Base-by-base conservation (phyloP, 495 filamentous ascomycete species). In the Penicillium maclennaniae region DNA sequence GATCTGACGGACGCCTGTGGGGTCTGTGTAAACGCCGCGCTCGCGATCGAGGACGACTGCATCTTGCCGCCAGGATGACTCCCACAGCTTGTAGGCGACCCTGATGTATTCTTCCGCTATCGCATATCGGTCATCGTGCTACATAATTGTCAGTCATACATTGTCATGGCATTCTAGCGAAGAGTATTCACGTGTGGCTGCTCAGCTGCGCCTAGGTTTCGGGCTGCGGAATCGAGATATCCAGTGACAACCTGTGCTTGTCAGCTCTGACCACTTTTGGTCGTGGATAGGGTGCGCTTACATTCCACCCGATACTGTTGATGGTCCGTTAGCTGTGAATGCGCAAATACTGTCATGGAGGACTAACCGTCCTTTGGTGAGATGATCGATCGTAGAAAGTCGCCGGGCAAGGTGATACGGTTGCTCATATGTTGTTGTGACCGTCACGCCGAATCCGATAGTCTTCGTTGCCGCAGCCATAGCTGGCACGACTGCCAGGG, bases 371-470 rank as follows among this genome's bases (percentile, higher is more conserved):
- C 84, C 85, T 57, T 83, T 83, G 4, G 80, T 81, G 12, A 89
- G 72, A 65, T 87, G 85, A 53, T 89, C 86, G 4, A 87, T 67
- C 0, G 85, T 89, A 0, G 81, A 82, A 21, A 89, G 61, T 19
- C 85, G 70, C 16, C 84, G 69, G 0, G 85, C 85, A 15, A 89
- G 73, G 58, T 86, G 83, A 63, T 85, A 89, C 0, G 86, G 85
- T 55, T 83, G 80, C 61, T 87, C 86, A 54, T 87, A 88, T 16
- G 83, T 87, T 6, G 74, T 87, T 4, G 82, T 79, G n/a, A 84
- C 70, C 21, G 91, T 88, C 4, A 90, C 83, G 12, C 88, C 79
- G 36, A 84, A 76, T 0, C 86, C 86, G 34, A 95, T 79, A 45
- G 76, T 77, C 51, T 89, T 66, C 4, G 87, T 88, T 1, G 55